Evolutionary conservation across 495 filamentous ascomycete genomes (phyloP), one percentile per base, ranked within the genome.

Genomic region (Evernia prunastri): DNA sequence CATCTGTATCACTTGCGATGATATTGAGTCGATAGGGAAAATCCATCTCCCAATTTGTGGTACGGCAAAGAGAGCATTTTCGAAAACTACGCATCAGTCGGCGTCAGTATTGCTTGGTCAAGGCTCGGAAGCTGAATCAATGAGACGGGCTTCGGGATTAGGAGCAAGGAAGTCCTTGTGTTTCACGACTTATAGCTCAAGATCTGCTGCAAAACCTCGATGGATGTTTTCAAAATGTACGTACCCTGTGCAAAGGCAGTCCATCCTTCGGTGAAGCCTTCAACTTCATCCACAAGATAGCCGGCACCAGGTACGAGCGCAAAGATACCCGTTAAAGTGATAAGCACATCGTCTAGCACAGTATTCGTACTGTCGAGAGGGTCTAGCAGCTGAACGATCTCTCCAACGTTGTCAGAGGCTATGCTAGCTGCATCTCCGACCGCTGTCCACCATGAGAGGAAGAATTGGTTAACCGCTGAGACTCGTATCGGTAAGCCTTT

Each of bases 381-480:
- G 33, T 65, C 49, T 29, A 68, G 37, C 11, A 68, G 18, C 23
- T 68, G 63, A 2, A 68, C 59, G 29, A 68, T 65, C 23, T 54
- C 42, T 15, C 61, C 66, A 17, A 68, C 59, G 23, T 68, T 68
- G 17, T 66, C 58, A 3, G 63, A 47, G 6, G 66, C 66, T 8
- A 60, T 39, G 23, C 29, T 57, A 1, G 58, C 49, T 1, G 66
- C 66, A 37, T 58, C 43, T 2, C 66, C 66, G 11, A 68, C 63
- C 0, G 66, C 66, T n/a, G 53, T 63, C 49, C 60, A 68, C 66
- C 66, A 68, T 15, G 66, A 68, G 20, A 60, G n/a, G 25, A 68
- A 68, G 63, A 59, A 68, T 27, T 68, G 63, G 31, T 68, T 68
- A 31, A 68, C 36, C 20, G 59, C 66, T 68, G 31, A 4, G n/a